Base-by-base conservation (phyloP, 176 grass and related monocot species). In the Bolboschoenus planiculmis region DNA sequence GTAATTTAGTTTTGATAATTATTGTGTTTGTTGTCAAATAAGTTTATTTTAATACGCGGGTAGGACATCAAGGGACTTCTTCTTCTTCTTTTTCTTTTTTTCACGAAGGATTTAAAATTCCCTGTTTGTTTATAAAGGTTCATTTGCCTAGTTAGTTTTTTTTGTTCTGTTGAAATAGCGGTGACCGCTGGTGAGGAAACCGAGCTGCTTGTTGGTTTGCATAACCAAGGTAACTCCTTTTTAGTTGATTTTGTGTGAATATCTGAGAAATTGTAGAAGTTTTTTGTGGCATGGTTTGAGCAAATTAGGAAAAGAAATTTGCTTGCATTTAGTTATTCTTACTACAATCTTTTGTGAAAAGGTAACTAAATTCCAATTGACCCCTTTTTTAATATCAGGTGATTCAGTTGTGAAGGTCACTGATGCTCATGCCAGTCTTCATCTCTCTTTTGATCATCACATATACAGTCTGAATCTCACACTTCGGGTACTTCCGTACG, bases 381-480 rank as follows among this genome's bases (percentile, higher is more conserved):
- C 26, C 24, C 58, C 9, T 27, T 61, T 10, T 10, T 16, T 6
- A 36, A 70, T 15, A 85, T 84, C 86, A 97, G 94, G 91, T 86
- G 88, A 97, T 85, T 86, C 86, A 55, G 80, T 88, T 85, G 85
- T 94, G 47, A 90, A 92, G 78, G 90, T 97, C 48, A 79, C 90
- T 81, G 88, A 86, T 76, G 85, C 94, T 34, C 88, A 92, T 83
- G 87, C 92, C 81, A 97, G 87, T 80, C 85, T 97, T 68, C 94
- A 97, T 80, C 90, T 97, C 84, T 92, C 94, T 57, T 94, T 74
- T 65, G 92, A 97, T 76, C 94, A 97, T 73, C 29, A 26, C 3
- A 92, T 97, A 89, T 90, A 92, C 80, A 85, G 88, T 44, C 94
- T 94, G 34, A 97, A 97, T 88, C 94, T 97, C 84, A 97, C 94